Evolutionary conservation across 108 stramenopile genomes (phyloP).

Genomic region (Nitzschia palea): DNA sequence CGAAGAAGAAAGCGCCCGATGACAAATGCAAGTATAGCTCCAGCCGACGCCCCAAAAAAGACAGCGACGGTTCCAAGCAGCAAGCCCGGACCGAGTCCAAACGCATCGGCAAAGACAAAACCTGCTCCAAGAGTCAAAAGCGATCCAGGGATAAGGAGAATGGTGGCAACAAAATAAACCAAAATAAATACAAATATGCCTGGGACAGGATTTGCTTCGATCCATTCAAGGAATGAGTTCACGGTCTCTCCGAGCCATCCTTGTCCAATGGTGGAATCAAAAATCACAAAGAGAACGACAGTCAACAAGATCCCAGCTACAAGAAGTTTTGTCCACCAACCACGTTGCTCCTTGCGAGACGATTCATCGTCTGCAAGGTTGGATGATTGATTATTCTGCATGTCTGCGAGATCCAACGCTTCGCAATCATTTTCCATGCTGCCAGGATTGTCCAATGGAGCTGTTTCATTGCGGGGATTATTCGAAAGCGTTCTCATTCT

Average conservation of each 20-base stretch:
- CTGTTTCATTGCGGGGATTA: too few species aligned
- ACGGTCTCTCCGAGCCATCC: slow-evolving; percentile 34
- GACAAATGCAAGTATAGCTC: slow-evolving; percentile 44
- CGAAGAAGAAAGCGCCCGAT: slow-evolving; percentile 61
- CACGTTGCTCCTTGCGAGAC: neutral
- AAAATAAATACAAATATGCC: slow-evolving; percentile 64
- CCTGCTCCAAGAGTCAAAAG: slow-evolving; percentile 76
- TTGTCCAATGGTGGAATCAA: slow-evolving; percentile 54
- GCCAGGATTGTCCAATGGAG: too few species aligned
- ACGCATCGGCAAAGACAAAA: slow-evolving; percentile 64
- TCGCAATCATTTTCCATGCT: too few species aligned
- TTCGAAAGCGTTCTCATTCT: too few species aligned
- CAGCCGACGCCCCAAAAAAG: slow-evolving; percentile 57
- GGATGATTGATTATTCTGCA: too few species aligned
- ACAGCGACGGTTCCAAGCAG: slow-evolving; percentile 53
- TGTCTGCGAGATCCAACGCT: too few species aligned
- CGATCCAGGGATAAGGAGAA: slow-evolving; percentile 69
- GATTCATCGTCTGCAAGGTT: too few species aligned
- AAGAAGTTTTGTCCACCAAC: neutral
- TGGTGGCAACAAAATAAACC: slow-evolving; percentile 66
- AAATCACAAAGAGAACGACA: slow-evolving; percentile 53
- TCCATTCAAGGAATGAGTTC: slow-evolving; percentile 60
- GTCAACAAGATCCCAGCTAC: slow-evolving; percentile 39
- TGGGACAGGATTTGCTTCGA: slow-evolving; percentile 50
- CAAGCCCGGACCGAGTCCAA: slow-evolving; percentile 60